Base-by-base conservation (phyloP, 2,329 filamentous ascomycete genomes). In the Xylariaceae sp. region DNA sequence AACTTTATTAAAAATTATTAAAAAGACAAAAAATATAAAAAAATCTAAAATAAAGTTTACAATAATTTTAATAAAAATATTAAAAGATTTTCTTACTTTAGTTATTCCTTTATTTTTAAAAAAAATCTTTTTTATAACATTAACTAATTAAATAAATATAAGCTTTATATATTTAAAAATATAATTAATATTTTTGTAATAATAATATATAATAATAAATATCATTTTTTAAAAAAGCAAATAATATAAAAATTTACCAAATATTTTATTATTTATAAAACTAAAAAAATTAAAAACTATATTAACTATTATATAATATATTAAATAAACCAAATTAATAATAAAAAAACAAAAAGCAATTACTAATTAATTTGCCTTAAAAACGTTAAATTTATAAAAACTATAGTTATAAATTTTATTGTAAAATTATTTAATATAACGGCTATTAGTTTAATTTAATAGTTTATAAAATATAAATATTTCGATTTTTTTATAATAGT, bases 91-190 rank as follows among this genome's bases (percentile, higher is more conserved):
- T 22, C n/a, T 38, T 38, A 38, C 5, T 4, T 17, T 36, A 22
- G 14, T 21, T 22, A 38, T 22, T 22, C 12, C 12, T 22, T 11
- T 23, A n/a, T n/a, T n/a, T n/a, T n/a, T n/a, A n/a, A n/a, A n/a
- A n/a, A n/a, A n/a, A n/a, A n/a, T n/a, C n/a, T 38, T 22, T 22
- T 22, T 22, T 38, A 38, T 38, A 38, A 38, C n/a, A 22, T n/a
- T 8, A 16, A 22, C 19, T 11, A 19, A 5, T 36, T 10, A 14
- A 38, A 17, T 12, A 23, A 22, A 22, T 16, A 22, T 22, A 14
- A 22, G 10, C 17, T 38, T 16, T 38, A 22, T 22, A 11, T 38
- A 5, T 6, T 38, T 22, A 22, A 38, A 21, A 20, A 6, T 22
- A 22, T 38, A 38, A 14, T 38, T 16, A 38, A 38, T 22, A 22